A percentile compares a stretch with the other conserved stretches of the same genome.
Conservation (phyloP, 805 yeast genomes). For the Starmera dryadoides region DNA sequence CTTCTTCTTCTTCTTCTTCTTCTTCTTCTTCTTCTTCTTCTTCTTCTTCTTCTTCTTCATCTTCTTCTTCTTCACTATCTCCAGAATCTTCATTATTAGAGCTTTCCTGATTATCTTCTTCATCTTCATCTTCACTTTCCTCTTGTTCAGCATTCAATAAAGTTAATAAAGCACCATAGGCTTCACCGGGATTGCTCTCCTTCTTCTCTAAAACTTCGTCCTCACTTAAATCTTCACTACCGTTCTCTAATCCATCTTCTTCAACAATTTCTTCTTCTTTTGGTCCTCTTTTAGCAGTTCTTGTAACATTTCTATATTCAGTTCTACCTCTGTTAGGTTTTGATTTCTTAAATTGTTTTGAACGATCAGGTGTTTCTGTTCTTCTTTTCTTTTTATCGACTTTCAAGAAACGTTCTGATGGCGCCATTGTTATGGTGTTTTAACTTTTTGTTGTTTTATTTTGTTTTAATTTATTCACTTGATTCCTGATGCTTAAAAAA, state of each 20-base stretch:
- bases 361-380: background rate
- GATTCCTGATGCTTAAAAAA: background rate
- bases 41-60: conserved; percentile 20
- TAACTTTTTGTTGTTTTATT: background rate
- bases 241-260: conserved; percentile 12
- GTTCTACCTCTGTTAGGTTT: conserved; percentile 44
- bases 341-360: conserved; percentile 5
- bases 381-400: background rate
- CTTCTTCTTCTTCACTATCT: conserved; percentile 15
- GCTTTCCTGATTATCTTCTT: conserved; percentile 7
- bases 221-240: conserved; percentile 4
- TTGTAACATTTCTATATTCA: conserved; percentile 50
- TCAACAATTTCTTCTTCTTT: conserved; percentile 12
- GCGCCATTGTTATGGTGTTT: background rate
- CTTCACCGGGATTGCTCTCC: conserved; percentile 30
- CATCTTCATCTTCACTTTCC: conserved; percentile 9
- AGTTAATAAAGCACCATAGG: conserved; percentile 62
- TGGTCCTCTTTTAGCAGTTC: conserved; percentile 39
- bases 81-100: conserved; percentile 7
- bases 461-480: background rate
- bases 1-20: conserved; percentile 20
- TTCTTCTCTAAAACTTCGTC: conserved; percentile 12
- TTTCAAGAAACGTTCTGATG: background rate
- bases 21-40: conserved; percentile 13
- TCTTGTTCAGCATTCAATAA: conserved; percentile 45